These are phyloP conservation scores for Fraxinus dipetala DNA, from an alignment of 305 asterid species.

Conservation along the genomic window DNA sequence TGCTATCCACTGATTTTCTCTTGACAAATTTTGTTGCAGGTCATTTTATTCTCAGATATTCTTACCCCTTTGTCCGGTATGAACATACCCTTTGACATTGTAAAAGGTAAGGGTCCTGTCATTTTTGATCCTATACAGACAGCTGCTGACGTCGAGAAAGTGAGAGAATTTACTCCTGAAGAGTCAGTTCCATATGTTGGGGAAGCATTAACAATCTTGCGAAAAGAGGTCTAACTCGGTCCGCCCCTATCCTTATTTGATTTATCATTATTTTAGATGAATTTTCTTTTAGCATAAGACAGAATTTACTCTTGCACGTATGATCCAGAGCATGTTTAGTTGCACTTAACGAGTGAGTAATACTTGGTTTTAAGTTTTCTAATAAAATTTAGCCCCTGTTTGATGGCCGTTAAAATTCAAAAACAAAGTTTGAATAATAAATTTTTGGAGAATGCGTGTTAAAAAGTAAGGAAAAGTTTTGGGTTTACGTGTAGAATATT, in stretches of 20 bases:
- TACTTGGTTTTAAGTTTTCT: background rate
- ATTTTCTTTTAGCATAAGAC: background rate
- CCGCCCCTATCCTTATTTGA: background rate
- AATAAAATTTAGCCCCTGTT: background rate
- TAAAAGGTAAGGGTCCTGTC: conserved; percentile 92
- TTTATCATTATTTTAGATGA: background rate
- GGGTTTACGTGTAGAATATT: too few species aligned
- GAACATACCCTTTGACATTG: conserved; percentile 96
- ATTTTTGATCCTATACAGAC: conserved; percentile 77
- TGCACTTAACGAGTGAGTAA: background rate
- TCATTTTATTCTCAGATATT: conserved; percentile 94
- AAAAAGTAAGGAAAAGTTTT: background rate
- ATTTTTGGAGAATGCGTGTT: background rate
- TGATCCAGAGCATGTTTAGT: background rate
- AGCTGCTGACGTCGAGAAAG: conserved; percentile 75
- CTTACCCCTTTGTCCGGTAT: conserved; percentile 97
- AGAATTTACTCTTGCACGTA: background rate
- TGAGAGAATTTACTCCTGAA: conserved; percentile 75
- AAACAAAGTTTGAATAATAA: too few species aligned
- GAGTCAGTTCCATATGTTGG: conserved; percentile 96
- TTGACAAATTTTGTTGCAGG: conserved; percentile 40
- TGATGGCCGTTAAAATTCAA: too few species aligned
- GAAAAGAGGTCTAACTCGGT: conserved; percentile 63
- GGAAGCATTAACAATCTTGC: conserved; percentile 84
- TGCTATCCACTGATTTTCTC: conserved; percentile 2